Conservation (phyloP, 2,329 filamentous ascomycete genomes). For the Thielaviopsis ethacetica region DNA sequence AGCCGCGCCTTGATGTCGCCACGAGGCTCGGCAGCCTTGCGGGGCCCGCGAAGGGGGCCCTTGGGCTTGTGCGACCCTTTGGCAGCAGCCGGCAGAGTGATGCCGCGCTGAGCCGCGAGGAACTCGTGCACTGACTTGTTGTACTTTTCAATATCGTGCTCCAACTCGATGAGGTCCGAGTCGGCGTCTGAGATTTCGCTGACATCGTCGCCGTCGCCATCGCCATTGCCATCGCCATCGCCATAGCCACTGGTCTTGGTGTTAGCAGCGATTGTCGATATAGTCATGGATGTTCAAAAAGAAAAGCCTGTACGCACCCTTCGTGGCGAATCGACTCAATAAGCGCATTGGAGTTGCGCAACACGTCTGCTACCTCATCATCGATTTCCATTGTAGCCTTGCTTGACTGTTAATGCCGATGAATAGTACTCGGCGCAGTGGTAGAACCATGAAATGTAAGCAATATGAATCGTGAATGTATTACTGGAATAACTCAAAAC, state of each 20-base stretch:
- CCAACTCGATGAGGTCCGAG: slow-evolving; percentile 28
- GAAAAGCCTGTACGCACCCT: not conserved
- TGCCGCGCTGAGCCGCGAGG: slow-evolving; percentile 20
- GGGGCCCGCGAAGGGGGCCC: slow-evolving; percentile 26
- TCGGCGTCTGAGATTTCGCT: slow-evolving; percentile 25
- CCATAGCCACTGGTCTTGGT: not conserved
- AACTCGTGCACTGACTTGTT: slow-evolving; percentile 27
- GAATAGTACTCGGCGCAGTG: too few species aligned
- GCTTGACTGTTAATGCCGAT: too few species aligned
- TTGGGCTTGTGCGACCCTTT: slow-evolving; percentile 12
- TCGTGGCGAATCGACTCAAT: slow-evolving; percentile 10
- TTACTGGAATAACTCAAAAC: too few species aligned
- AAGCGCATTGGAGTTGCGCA: slow-evolving; percentile 4
- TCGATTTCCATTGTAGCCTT: not conserved
- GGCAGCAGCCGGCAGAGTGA: not conserved
- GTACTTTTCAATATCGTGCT: slow-evolving; percentile 27
- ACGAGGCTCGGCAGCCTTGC: slow-evolving; percentile 49
- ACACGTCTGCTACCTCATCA: slow-evolving; percentile 2
- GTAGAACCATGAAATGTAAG: too few species aligned
- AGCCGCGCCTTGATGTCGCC: slow-evolving; percentile 55
- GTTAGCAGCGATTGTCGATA: too few species aligned
- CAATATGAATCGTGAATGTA: too few species aligned
- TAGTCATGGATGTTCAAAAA: not conserved
- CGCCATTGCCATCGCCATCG: not conserved
- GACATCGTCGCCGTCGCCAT: slow-evolving; percentile 6